Conservation (phyloP, 208 protist genomes). For the Trypanosoma platydactyli region DNA sequence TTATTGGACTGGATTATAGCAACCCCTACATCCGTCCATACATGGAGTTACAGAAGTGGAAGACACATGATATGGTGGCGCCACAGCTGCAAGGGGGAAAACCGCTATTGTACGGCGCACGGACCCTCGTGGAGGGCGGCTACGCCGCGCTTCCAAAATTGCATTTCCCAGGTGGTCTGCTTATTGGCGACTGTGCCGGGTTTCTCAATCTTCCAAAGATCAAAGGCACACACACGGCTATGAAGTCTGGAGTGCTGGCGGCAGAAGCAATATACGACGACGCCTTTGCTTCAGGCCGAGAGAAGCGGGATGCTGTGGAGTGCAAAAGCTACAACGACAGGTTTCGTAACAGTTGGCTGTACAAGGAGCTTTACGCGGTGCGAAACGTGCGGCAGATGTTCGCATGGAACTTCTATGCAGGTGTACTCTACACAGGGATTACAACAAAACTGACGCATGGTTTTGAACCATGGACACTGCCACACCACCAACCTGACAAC, state of each 20-base stretch:
- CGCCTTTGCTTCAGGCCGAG: slow-evolving; percentile 56
- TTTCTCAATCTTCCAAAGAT: slow-evolving; percentile 98
- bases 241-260: slow-evolving; percentile 91
- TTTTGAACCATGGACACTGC: slow-evolving; percentile 91
- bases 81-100: slow-evolving; percentile 86
- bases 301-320: slow-evolving; percentile 54
- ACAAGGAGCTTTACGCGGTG: slow-evolving; percentile 92
- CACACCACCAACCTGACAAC: slow-evolving; percentile 79
- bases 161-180: slow-evolving; percentile 92
- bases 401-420: slow-evolving; percentile 76
- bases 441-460: slow-evolving; percentile 81
- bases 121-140: slow-evolving; percentile 96
- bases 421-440: slow-evolving; percentile 83
- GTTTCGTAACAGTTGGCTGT: slow-evolving; percentile 93
- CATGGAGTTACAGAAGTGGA: slow-evolving; percentile 96
- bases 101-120: slow-evolving; percentile 94
- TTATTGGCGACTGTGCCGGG: slow-evolving; percentile 96
- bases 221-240: slow-evolving; percentile 98
- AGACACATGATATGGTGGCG: slow-evolving; percentile 89
- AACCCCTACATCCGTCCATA: slow-evolving; percentile 97
- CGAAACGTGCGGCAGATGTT: slow-evolving; percentile 95
- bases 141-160: slow-evolving; percentile 93
- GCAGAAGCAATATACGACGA: slow-evolving; percentile 87
- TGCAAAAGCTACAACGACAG: slow-evolving; percentile 80
- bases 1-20: slow-evolving; percentile 97